Evolutionary conservation across 306 rosid species (phyloP), one percentile per base, ranked within the genome.

Genomic region (Cicer bijugum): DNA sequence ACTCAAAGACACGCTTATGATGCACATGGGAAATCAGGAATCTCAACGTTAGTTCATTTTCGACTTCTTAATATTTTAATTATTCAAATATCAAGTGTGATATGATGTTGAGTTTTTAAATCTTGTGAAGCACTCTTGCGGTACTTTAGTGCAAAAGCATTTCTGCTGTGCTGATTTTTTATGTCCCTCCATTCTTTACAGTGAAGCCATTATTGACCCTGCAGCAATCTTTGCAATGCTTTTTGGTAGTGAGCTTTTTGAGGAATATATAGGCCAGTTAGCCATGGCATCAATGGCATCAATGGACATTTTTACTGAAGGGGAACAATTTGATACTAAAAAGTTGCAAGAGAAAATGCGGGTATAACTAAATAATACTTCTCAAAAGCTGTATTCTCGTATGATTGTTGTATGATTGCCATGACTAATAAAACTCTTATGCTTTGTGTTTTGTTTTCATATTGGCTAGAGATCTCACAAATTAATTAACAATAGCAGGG

Each of bases 281-380:
- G 98, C 98, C 62, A 91, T 94, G 98, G 98, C 97, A 23, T 94
- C 98, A 64, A 91, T 94, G 97, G 97, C 97, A 59, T 91, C 97
- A 47, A 75, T 91, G 75, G 98, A 94, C 81, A 88, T 93, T 42
- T 89, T 91, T 75, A 70, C 85, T 33, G 97, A 91, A 83, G 98
- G 96, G 65, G 98, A 94, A 67, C 92, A 94, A 60, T 75, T 89
- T 46, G 98, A 93, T 81, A 45, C 91, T 19, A 94, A 91, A 84
- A 88, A 85, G 85, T 78, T 94, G 84, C 97, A 94, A 78, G 98
- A 94, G 57, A 84, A 91, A 80, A 94, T 94, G 98, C 89, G 92
- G 92, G 98, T 93, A 88, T 57, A 51, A 9, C 14, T 66, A 56
- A 17, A 50, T 33, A 12, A 38, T 40, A 62, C 64, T 52, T 70